Evolutionary conservation across 805 yeast genomes (phyloP).

Genomic region (Saccharomycopsis schoenii): DNA sequence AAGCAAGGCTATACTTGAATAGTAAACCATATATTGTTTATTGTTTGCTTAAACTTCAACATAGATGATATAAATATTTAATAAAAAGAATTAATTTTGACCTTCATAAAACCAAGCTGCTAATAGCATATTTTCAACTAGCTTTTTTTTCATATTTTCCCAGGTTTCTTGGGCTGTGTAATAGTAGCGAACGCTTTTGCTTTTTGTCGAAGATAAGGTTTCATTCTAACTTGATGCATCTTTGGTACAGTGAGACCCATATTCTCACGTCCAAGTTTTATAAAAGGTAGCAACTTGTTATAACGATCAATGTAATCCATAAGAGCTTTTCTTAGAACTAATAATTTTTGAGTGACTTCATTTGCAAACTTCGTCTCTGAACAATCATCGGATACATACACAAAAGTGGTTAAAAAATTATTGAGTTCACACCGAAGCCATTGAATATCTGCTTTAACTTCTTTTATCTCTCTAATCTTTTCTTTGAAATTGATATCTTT

Average conservation of each 20-base stretch:
- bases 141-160: neutral
- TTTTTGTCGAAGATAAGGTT: neutral
- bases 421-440: conserved; percentile 13
- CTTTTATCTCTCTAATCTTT: conserved; percentile 5
- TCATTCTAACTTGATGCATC: neutral
- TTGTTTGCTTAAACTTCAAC: too few relatives aligned
- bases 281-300: conserved; percentile 56
- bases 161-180: conserved; percentile 1
- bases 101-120: too few relatives aligned
- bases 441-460: conserved; percentile 14
- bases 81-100: too few relatives aligned
- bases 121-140: too few relatives aligned
- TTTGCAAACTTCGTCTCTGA: conserved; percentile 11
- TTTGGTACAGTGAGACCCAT: conserved; percentile 9
- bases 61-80: too few relatives aligned
- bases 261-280: conserved; percentile 28
- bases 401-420: conserved; percentile 9
- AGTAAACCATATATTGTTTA: too few relatives aligned
- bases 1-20: too few relatives aligned
- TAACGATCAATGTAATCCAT: conserved; percentile 25
- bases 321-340: conserved; percentile 9
- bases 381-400: conserved; percentile 9
- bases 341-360: conserved; percentile 9
- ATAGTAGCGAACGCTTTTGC: neutral
- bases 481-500: neutral